Evolutionary conservation across 495 filamentous ascomycete species (phyloP), one percentile per base, ranked within the genome.

Genomic region (Trichoderma asperelloides): DNA sequence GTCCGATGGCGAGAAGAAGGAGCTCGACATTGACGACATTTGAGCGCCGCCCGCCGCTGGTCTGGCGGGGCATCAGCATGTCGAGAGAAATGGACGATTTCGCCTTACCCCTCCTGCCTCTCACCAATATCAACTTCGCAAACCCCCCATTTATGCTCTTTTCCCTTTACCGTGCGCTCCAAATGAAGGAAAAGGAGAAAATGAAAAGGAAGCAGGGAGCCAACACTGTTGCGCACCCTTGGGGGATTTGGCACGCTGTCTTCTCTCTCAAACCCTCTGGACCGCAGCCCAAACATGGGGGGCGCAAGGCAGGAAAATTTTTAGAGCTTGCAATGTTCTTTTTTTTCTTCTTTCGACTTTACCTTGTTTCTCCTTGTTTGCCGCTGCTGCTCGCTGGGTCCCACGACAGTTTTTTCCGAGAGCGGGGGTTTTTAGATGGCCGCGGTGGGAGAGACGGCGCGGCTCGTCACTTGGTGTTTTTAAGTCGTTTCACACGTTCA

Each of bases 21-120:
- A 89, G 57, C 82, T 91, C 70, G 88, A 91, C 72, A 85, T 91
- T 70, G 89, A 92, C 77, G 88, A 91, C 70, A 90, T 92, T 72
- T 92, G 78, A 82, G 65, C 39, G 16, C 13, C 21, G 0, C 12
- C n/a, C 18, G 40, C 33, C 63, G 12, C 63, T 33, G 11, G 28
- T 13, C 30, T 8, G 18, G 25, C 27, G 63, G 62, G 40, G 62
- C 13, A 40, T 40, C 75, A 74, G 18, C 45, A 27, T 15, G 25
- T 18, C 47, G 47, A 23, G n/a, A 25, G 62, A 57, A 62, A 27
- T 39, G 30, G 30, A 41, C 27, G 6, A 63, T 64, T 51, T 27
- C 37, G 45, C 39, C 49, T 40, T 57, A n/a, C 62, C 63, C 27
- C 37, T 66, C 41, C 21, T 60, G 27, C 55, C 25, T 27, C 55